phyloP scores from a whole-genome alignment of 257 asterid genomes.

The Ajuga chamaepitys region DNA sequence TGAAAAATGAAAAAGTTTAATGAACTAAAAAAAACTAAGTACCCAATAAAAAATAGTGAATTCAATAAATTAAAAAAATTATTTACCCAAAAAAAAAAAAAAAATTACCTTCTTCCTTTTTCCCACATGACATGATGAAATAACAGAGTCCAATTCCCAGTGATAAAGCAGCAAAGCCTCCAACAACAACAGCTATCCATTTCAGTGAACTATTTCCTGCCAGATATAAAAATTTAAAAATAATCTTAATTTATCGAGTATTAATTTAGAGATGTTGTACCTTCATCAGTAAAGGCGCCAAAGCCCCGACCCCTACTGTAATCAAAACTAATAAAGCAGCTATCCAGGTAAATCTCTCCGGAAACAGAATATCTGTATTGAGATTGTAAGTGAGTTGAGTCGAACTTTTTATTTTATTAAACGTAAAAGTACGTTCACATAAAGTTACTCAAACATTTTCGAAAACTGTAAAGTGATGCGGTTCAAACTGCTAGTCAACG shows the following conservation, averaged over 20 bases:
- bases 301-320: slow-evolving; percentile 13
- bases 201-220: slow-evolving; percentile 18
- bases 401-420: too few species aligned
- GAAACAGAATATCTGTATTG: slow-evolving; percentile 40
- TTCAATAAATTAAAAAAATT: too few species aligned
- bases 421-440: too few species aligned
- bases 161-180: slow-evolving; percentile 37
- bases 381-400: too few species aligned
- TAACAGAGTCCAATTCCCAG: slow-evolving; percentile 32
- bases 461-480: too few species aligned
- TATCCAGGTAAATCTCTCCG: slow-evolving; percentile 51
- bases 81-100: neutral
- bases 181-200: slow-evolving; percentile 43
- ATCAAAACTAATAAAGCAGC: slow-evolving; percentile 42
- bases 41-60: too few species aligned
- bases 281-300: slow-evolving; percentile 19
- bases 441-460: too few species aligned
- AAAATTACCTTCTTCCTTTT: slow-evolving; percentile 47
- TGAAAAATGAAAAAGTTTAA: too few species aligned
- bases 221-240: neutral
- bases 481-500: too few species aligned
- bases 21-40: too few species aligned
- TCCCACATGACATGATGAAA: slow-evolving; percentile 32
- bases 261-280: slow-evolving; percentile 15
- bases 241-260: neutral